phyloP scores from a whole-genome alignment of 352 stramenopile species.

The Globisporangium rhizosaccharum region DNA sequence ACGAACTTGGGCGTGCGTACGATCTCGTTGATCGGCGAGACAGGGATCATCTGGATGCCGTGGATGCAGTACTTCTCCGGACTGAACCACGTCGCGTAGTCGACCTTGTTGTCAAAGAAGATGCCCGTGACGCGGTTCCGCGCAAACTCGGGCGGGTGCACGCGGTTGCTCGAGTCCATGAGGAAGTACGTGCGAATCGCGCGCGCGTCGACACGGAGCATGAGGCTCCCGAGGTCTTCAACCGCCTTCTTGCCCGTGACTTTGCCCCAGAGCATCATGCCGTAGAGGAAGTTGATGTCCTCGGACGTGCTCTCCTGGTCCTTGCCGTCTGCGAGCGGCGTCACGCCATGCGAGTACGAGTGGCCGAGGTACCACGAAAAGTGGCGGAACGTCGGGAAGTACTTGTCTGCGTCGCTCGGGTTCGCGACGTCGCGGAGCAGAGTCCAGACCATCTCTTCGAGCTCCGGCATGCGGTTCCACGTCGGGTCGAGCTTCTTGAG shows the following conservation, averaged over 20 bases:
- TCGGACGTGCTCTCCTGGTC: conserved; percentile 69
- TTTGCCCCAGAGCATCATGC: conserved; percentile 41
- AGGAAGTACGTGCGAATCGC: conserved; percentile 73
- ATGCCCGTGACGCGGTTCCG: conserved; percentile 64
- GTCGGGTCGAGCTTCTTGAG: conserved; percentile 68
- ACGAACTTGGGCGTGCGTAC: conserved; percentile 43
- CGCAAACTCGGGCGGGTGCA: conserved; percentile 41
- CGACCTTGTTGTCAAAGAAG: conserved; percentile 77
- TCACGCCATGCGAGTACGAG: conserved; percentile 70
- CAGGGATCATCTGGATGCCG: conserved; percentile 76
- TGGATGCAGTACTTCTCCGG: conserved; percentile 63
- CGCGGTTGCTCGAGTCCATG: conserved; percentile 37
- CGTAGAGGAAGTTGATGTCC: conserved; percentile 67
- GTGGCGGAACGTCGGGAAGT: conserved; percentile 59
- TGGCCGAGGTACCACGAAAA: conserved; percentile 71
- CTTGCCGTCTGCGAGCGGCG: conserved; percentile 52
- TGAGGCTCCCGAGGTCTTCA: conserved; percentile 36
- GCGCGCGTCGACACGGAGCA: conserved; percentile 43
- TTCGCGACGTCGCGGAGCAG: conserved; percentile 55
- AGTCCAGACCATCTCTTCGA: conserved; percentile 45
- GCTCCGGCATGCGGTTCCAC: conserved; percentile 36
- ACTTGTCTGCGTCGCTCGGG: conserved; percentile 27
- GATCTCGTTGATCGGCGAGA: conserved; percentile 57
- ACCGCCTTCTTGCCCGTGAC: conserved; percentile 36
- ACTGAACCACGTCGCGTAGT: conserved; percentile 79